These are phyloP conservation scores for Pythium grandisporangium DNA, from an alignment of 352 stramenopile species.

Conservation along the genomic window DNA sequence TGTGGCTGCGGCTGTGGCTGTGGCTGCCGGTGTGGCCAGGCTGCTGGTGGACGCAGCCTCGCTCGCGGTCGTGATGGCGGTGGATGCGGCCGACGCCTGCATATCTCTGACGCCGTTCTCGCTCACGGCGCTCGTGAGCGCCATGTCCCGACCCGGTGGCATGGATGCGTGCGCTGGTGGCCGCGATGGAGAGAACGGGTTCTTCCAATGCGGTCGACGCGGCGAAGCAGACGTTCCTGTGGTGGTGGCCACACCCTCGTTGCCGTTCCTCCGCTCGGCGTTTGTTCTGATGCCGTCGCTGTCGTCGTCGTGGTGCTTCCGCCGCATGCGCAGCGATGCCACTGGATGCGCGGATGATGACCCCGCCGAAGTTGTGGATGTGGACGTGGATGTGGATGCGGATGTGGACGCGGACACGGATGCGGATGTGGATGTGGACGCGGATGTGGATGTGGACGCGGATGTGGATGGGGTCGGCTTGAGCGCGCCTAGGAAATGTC, in stretches of 20 bases:
- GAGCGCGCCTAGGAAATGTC: not conserved
- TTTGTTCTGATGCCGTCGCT: not conserved
- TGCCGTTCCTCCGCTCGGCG: slow-evolving; percentile 1
- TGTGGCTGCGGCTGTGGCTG: not conserved
- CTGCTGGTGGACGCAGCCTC: not conserved
- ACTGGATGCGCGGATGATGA: slow-evolving; percentile 6
- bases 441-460: not conserved
- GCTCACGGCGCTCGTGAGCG: no score
- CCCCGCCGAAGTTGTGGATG: not conserved
- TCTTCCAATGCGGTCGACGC: not conserved
- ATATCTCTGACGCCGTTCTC: no score
- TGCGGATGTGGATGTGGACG: not conserved
- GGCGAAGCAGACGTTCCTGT: not conserved
- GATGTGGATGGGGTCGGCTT: not conserved
- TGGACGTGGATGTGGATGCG: not conserved
- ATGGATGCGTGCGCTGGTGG: not conserved
- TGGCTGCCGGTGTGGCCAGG: not conserved
- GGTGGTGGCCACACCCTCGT: not conserved
- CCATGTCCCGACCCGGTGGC: not conserved
- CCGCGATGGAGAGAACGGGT: not conserved
- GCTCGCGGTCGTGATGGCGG: not conserved
- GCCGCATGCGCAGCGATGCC: slow-evolving; percentile 6
- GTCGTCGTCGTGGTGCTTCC: slow-evolving; percentile 2
- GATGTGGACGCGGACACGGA: slow-evolving; percentile 6
- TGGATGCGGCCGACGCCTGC: not conserved